Evolutionary conservation across 441 rosid genomes (phyloP).

Genomic region (Pelargonium australe): DNA sequence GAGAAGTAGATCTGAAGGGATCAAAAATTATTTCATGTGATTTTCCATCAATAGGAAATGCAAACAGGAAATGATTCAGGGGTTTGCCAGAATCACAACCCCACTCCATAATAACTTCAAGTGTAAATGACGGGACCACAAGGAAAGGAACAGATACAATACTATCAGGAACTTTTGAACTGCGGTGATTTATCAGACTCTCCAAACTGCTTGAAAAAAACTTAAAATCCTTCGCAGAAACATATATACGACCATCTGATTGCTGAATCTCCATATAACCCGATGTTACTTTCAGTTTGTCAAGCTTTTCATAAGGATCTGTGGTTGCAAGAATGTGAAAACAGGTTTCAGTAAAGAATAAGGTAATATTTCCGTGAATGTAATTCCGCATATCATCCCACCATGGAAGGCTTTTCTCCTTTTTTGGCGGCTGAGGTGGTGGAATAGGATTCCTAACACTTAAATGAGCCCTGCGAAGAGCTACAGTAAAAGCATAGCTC

Average conservation of each 20-base stretch:
- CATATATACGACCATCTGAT: conserved; percentile 78
- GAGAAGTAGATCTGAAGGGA: conserved; percentile 94
- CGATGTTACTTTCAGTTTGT: conserved; percentile 68
- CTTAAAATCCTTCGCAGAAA: conserved; percentile 78
- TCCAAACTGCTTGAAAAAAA: conserved; percentile 82
- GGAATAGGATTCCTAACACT: conserved; percentile 65
- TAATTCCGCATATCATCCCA: conserved; percentile 99
- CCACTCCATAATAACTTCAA: conserved; percentile 95
- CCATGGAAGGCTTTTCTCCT: conserved; percentile 95
- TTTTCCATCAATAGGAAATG: conserved; percentile 81
- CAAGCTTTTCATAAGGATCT: conserved; percentile 95
- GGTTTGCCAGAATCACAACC: conserved; percentile 90
- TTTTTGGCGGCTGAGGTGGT: conserved; percentile 53
- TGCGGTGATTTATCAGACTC: conserved; percentile 61
- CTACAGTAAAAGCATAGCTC: conserved; percentile 95
- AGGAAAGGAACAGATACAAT: conserved; percentile 50
- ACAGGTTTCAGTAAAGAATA: conserved; percentile 62
- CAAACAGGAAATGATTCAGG: conserved; percentile 83
- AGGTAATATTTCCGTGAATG: conserved; percentile 67
- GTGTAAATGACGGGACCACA: conserved; percentile 66
- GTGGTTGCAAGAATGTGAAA: conserved; percentile 84
- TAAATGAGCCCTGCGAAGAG: conserved; percentile 95
- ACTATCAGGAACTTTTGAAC: conserved; percentile 55
- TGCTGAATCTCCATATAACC: conserved; percentile 80
- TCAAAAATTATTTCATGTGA: conserved; percentile 81